These are phyloP conservation scores for Russula earlei DNA, from an alignment of 768 basidiomycete genomes.

Conservation along the genomic window DNA sequence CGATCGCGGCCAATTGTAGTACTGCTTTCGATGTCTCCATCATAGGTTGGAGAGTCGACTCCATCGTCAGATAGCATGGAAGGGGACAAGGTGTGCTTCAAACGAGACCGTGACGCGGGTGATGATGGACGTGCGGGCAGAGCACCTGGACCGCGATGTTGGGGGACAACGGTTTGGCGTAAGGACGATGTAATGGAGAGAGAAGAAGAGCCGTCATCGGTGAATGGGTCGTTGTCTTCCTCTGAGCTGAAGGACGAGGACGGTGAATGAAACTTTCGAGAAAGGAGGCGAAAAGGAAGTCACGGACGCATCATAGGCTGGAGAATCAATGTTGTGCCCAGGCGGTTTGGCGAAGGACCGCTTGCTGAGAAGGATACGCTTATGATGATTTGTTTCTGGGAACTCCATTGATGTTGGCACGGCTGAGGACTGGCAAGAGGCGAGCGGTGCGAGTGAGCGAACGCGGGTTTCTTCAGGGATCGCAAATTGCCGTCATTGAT, in stretches of 20 bases:
- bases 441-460: no score
- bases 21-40: conserved; percentile 80
- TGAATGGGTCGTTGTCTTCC: conserved; percentile 82
- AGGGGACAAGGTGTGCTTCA: conserved; percentile 33
- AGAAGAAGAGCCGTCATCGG: conserved; percentile 58
- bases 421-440: no score
- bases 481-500: conserved; percentile 10
- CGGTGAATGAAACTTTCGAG: conserved; percentile 13
- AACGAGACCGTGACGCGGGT: conserved; percentile 19
- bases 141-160: conserved; percentile 19
- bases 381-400: conserved; percentile 15
- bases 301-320: conserved; percentile 62
- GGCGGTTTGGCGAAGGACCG: conserved; percentile 65
- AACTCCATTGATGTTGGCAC: conserved; percentile 6
- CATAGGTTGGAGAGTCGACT: conserved; percentile 81
- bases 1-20: conserved; percentile 47
- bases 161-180: conserved; percentile 20
- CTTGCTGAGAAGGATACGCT: conserved; percentile 34
- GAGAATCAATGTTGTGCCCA: conserved; percentile 47
- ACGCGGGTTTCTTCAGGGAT: not conserved
- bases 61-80: conserved; percentile 52
- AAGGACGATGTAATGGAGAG: conserved; percentile 35
- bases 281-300: conserved; percentile 9
- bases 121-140: conserved; percentile 11
- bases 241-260: conserved; percentile 48